A percentile compares a stretch with the other conserved stretches of the same genome.
These are phyloP conservation scores for Hypoxylon sp. DNA, from an alignment of 2,329 filamentous ascomycete species.

Conservation along the genomic window DNA sequence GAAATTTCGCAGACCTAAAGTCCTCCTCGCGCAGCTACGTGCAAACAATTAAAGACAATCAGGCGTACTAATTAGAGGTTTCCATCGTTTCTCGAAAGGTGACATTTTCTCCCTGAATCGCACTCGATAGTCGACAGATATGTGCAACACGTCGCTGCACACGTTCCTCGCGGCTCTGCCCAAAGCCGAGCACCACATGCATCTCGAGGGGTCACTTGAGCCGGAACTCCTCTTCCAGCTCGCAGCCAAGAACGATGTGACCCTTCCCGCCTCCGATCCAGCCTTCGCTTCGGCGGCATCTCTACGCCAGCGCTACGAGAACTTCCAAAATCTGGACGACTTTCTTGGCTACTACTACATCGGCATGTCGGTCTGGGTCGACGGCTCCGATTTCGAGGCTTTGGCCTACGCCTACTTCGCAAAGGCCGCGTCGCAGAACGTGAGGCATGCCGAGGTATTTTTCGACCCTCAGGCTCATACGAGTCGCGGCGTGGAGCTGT, in stretches of 20 bases:
- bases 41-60: not conserved
- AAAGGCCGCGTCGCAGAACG: constrained; percentile 71
- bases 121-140: constrained; percentile 45
- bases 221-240: constrained; percentile 77
- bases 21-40: not conserved
- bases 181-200: constrained; percentile 86
- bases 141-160: constrained; percentile 69
- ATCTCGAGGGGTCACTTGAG: constrained; percentile 80
- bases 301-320: constrained; percentile 72
- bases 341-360: constrained; percentile 85
- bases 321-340: constrained; percentile 78
- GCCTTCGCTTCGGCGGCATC: constrained; percentile 71
- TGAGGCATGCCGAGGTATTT: constrained; percentile 81
- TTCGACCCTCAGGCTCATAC: constrained; percentile 85
- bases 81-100: not conserved
- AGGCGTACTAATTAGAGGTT: not conserved
- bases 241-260: constrained; percentile 73
- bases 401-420: constrained; percentile 79
- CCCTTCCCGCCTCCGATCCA: constrained; percentile 69
- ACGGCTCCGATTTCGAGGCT: constrained; percentile 75
- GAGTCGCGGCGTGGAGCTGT: constrained; percentile 70
- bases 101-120: not conserved
- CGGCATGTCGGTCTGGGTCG: constrained; percentile 76
- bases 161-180: constrained; percentile 73
- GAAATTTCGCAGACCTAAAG: not conserved